These are phyloP conservation scores for Skeletonema tropicum DNA, from an alignment of 108 stramenopile genomes.

Conservation along the genomic window DNA sequence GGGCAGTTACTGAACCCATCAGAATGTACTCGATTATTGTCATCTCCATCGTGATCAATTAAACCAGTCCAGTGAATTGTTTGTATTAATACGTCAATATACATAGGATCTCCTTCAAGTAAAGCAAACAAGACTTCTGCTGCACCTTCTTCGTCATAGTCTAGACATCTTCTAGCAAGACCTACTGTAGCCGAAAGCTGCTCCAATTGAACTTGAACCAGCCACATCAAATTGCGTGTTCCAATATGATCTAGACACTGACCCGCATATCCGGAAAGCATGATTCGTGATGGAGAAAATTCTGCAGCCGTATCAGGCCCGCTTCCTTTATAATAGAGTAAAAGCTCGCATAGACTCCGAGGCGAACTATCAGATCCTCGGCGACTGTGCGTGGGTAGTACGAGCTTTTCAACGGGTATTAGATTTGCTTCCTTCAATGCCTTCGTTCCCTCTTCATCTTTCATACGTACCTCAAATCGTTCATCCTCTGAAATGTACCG, in stretches of 20 bases:
- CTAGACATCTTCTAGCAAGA: not conserved
- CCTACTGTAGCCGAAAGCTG: not conserved
- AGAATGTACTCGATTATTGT: not conserved
- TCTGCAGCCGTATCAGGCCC: not conserved
- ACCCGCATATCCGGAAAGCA: conserved; percentile 8
- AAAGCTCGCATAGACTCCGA: not conserved
- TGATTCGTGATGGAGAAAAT: conserved; percentile 1
- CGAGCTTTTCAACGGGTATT: not conserved
- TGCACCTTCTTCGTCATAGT: not conserved
- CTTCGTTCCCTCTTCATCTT: not conserved
- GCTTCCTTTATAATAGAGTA: not conserved
- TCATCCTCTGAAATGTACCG: not conserved
- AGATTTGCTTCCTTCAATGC: not conserved
- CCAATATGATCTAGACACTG: conserved; percentile 5
- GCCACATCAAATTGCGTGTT: conserved; percentile 1
- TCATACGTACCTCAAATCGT: not conserved
- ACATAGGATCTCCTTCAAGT: conserved; percentile 9
- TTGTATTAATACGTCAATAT: conserved; percentile 5
- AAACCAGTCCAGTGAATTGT: not conserved
- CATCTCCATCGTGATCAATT: conserved; percentile 3
- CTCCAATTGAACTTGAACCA: conserved; percentile 6
- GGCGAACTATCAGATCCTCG: not conserved
- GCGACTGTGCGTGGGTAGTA: not conserved
- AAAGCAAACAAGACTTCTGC: conserved; percentile 10
- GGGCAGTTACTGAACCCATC: not conserved